Evolutionary conservation across 2,329 filamentous ascomycete species (phyloP), one percentile per base, ranked within the genome.

Genomic region (Apiospora aurea): DNA sequence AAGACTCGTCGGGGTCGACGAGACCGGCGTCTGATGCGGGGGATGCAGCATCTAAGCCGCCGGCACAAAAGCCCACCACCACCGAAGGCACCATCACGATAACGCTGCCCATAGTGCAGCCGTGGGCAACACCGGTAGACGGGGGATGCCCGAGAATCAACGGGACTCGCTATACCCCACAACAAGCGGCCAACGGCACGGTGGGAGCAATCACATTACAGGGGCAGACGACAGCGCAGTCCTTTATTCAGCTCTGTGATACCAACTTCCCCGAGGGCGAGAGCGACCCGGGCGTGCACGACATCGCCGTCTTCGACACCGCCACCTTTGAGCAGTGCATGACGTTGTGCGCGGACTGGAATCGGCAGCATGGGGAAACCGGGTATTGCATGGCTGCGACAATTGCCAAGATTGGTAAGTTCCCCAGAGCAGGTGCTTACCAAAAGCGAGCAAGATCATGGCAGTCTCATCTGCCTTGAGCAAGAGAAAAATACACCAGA

Each of bases 291-390:
- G 26, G 26, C 14, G 18, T 61, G 26, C 16, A 10, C 14, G 74
- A 79, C 66, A 76, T 79, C 46, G 34, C 76, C 10, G 70, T 73
- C 24, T 77, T 78, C 13, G 77, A 73, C 68, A 76, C 76, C 71
- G 75, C 76, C 29, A 77, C 76, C 7, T 72, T 79, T 1, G 77
- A 78, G 70, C 74, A 76, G 24, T 79, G 77, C 53, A 77, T 79
- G 64, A 73, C 74, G 66, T 73, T 77, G 26, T 79, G 77, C 68
- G 77, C 77, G 5, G 76, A 75, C 69, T 79, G 78, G 41, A 79
- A 79, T 61, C 67, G 26, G 16, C 11, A 21, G 29, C 2, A 8
- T 1, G 8, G 53, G 16, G 26, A 3, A 34, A 29, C 18, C 18
- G 16, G 16, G 21, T 24, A 4, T 14, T 61, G 53, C 53, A 34